Evolutionary conservation across 306 rosid genomes (phyloP).

Genomic region (Sicyos baderoa): DNA sequence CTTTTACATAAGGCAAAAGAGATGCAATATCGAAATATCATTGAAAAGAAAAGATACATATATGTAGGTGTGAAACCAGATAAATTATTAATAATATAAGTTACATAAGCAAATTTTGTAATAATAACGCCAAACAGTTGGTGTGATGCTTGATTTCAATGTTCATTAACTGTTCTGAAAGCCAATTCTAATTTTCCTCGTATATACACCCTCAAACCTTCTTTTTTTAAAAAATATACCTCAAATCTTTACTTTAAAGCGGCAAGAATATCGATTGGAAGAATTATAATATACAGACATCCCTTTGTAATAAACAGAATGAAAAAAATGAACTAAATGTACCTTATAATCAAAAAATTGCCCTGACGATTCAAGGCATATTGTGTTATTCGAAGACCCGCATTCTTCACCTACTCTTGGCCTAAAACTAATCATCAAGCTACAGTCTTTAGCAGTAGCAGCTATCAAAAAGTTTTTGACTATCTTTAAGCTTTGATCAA

Average conservation of each 20-base stretch:
- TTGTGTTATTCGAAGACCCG: conserved; percentile 33
- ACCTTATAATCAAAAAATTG: conserved; percentile 84
- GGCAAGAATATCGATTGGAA: not conserved
- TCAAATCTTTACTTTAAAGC: not conserved
- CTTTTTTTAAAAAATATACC: not conserved
- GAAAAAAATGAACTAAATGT: conserved; percentile 14
- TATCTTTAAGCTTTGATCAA: conserved; percentile 67
- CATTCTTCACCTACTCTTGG: conserved; percentile 38
- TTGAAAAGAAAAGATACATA: not conserved
- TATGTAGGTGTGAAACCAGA: not conserved
- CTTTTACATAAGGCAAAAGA: not conserved
- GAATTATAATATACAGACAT: not conserved
- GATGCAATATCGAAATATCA: not conserved
- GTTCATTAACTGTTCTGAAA: conserved; percentile 4
- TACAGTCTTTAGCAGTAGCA: conserved; percentile 87
- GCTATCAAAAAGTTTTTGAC: conserved; percentile 75
- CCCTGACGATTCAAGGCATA: conserved; percentile 51
- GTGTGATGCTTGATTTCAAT: not conserved
- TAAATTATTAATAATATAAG: not conserved
- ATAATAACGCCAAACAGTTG: not conserved
- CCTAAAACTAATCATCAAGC: conserved; percentile 78
- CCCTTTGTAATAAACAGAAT: not conserved
- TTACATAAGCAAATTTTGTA: not conserved
- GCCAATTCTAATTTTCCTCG: not conserved
- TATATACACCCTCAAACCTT: not conserved